Evolutionary conservation across 2,329 filamentous ascomycete species (phyloP), one percentile per base, ranked within the genome.

Genomic region (Penicillium sp.): DNA sequence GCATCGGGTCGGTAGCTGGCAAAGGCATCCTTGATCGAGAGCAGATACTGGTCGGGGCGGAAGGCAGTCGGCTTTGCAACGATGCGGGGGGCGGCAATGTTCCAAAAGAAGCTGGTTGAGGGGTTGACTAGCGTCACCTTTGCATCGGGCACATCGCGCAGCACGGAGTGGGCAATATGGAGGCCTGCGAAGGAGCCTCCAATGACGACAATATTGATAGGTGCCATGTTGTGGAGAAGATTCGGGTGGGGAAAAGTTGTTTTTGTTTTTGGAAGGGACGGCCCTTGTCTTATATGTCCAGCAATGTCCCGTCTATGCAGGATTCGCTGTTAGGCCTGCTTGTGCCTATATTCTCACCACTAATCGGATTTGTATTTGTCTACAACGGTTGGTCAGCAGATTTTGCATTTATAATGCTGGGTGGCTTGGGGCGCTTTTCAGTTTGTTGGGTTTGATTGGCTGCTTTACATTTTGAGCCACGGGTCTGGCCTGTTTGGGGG

Each of bases 101-200:
- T 78, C 66, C 77, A 84, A 72, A 76, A 86, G 72, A 81, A 83
- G 39, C 78, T 72, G 4, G 75, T 71, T 13, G 79, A 79, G 4
- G 82, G 81, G 52, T 81, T 79, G 61, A 87, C 75, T 16, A 85
- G 71, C 49, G 79, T 78, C 42, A 87, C 70, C 53, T 82, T 81
- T 65, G 69, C 58, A 5, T 60, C 54, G 16, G 69, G 64, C 43
- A 67, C 63, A 44, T 68, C 66, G 48, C 69, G 68, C 22, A 77
- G 68, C 45, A 78, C 62, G 13, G 65, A 61, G 52, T 77, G 72
- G 32, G 73, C 71, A n/a, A 71, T 64, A 27, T 51, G 53, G 5
- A 74, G 51, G 39, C 74, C 75, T 10, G 69, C 68, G 53, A 66
- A 69, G 14, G 71, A 75, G 57, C 63, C 75, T 45, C 75, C 75